A percentile compares a stretch with the other conserved stretches of the same genome.
phyloP scores from a whole-genome alignment of 164 flowering plant genomes.

The Chimonanthus praecox region DNA sequence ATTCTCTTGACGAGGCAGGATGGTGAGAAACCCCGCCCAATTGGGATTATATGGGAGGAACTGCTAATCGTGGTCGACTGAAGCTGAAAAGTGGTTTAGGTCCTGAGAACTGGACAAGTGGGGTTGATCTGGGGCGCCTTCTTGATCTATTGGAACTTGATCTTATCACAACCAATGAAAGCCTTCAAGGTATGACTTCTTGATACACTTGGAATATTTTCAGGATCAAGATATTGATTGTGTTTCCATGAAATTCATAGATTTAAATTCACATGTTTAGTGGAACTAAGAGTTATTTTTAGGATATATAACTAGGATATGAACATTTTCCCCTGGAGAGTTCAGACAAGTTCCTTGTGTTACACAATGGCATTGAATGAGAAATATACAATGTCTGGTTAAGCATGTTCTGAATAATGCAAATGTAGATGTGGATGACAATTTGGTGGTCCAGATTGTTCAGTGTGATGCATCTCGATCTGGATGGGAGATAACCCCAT shows the following conservation, averaged over 20 bases:
- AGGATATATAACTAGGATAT: background rate
- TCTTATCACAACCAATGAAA: slow-evolving; percentile 62
- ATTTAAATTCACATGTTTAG: too few relatives aligned
- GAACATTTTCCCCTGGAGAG: background rate
- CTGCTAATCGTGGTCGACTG: slow-evolving; percentile 85
- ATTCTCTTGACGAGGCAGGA: slow-evolving; percentile 61
- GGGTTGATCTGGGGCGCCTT: slow-evolving; percentile 94
- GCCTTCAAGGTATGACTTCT: slow-evolving; percentile 60
- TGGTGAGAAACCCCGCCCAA: slow-evolving; percentile 69
- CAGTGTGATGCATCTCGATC: background rate
- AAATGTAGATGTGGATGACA: background rate
- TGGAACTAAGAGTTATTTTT: too few relatives aligned
- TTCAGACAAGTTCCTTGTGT: background rate
- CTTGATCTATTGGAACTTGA: slow-evolving; percentile 91
- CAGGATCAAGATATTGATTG: background rate
- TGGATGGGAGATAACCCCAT: background rate
- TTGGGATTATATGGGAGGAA: slow-evolving; percentile 97
- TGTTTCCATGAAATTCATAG: too few relatives aligned
- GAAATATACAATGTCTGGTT: background rate
- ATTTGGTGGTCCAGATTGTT: background rate
- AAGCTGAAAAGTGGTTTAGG: slow-evolving; percentile 81
- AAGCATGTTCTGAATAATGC: background rate
- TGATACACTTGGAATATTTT: background rate
- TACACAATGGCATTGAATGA: background rate
- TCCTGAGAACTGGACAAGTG: slow-evolving; percentile 97